Percentiles rank a stretch among this genome's conserved stretches.
phyloP scores from a whole-genome alignment of 495 filamentous ascomycete genomes.

The Podospora australis region DNA sequence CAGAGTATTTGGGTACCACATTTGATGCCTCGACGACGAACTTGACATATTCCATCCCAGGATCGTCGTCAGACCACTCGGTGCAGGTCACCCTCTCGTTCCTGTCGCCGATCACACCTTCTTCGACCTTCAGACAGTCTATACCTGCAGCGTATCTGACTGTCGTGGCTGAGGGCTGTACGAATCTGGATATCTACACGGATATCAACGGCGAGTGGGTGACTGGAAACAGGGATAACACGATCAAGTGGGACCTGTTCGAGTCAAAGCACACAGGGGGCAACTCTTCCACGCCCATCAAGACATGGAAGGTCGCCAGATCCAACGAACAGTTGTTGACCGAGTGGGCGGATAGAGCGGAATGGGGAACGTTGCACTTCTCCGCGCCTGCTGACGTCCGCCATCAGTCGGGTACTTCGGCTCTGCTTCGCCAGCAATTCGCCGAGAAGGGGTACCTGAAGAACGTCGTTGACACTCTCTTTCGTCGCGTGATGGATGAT shows the following conservation, averaged over 20 bases:
- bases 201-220: slow-evolving; percentile 90
- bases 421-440: slow-evolving; percentile 63
- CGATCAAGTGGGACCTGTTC: slow-evolving; percentile 62
- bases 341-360: slow-evolving; percentile 68
- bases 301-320: slow-evolving; percentile 57
- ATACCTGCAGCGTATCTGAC: slow-evolving; percentile 84
- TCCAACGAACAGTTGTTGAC: slow-evolving; percentile 61
- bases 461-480: slow-evolving; percentile 51
- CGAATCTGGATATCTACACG: slow-evolving; percentile 75
- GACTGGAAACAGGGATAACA: slow-evolving; percentile 61
- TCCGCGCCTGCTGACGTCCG: slow-evolving; percentile 58
- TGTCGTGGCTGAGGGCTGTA: slow-evolving; percentile 62
- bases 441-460: slow-evolving; percentile 58
- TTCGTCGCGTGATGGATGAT: slow-evolving; percentile 70
- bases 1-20: slow-evolving; percentile 67
- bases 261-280: slow-evolving; percentile 18
- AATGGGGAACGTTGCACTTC: slow-evolving; percentile 85
- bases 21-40: slow-evolving; percentile 95
- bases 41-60: slow-evolving; percentile 68
- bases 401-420: slow-evolving; percentile 66
- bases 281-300: slow-evolving; percentile 26
- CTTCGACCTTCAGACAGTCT: slow-evolving; percentile 83
- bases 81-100: slow-evolving; percentile 72
- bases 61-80: slow-evolving; percentile 31
- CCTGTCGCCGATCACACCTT: slow-evolving; percentile 86